phyloP scores from a whole-genome alignment of 495 filamentous ascomycete species.

The Penicillium mononematosum region DNA sequence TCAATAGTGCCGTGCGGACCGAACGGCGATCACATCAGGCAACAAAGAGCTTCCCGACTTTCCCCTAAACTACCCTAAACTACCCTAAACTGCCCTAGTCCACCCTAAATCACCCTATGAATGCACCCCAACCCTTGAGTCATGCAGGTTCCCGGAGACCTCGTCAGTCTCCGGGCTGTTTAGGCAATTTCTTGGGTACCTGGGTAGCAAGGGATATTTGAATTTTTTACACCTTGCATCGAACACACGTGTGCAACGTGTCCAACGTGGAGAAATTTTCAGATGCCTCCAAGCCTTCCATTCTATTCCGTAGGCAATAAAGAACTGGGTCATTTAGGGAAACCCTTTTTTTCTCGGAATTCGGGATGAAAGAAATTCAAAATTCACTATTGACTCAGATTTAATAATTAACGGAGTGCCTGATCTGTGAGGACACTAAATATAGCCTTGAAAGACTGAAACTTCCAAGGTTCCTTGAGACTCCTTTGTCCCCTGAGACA shows the following conservation, averaged over 20 bases:
- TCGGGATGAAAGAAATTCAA: background rate
- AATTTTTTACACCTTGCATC: slow-evolving; percentile 8
- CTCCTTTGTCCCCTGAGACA: background rate
- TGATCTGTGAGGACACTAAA: slow-evolving; percentile 2
- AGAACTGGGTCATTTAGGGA: background rate
- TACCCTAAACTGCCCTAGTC: background rate
- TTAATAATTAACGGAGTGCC: slow-evolving; percentile 2
- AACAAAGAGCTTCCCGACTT: slow-evolving; percentile 10
- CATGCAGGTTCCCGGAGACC: slow-evolving; percentile 12
- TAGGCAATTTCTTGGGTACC: background rate
- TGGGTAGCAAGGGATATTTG: background rate
- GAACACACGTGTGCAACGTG: slow-evolving; percentile 7
- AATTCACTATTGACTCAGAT: slow-evolving; percentile 2
- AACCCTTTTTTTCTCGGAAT: background rate
- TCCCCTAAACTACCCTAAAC: slow-evolving; percentile 2
- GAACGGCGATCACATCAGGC: slow-evolving; percentile 28
- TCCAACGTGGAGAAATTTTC: background rate
- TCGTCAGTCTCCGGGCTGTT: slow-evolving; percentile 10
- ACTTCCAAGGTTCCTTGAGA: background rate
- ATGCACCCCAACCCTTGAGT: background rate
- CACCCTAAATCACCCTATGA: background rate
- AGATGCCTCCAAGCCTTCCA: background rate
- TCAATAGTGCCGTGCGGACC: slow-evolving; percentile 23
- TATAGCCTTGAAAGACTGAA: background rate
- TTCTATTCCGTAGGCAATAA: background rate